Base-by-base conservation (phyloP, 2,329 filamentous ascomycete genomes). In the Aphanocladium album region DNA sequence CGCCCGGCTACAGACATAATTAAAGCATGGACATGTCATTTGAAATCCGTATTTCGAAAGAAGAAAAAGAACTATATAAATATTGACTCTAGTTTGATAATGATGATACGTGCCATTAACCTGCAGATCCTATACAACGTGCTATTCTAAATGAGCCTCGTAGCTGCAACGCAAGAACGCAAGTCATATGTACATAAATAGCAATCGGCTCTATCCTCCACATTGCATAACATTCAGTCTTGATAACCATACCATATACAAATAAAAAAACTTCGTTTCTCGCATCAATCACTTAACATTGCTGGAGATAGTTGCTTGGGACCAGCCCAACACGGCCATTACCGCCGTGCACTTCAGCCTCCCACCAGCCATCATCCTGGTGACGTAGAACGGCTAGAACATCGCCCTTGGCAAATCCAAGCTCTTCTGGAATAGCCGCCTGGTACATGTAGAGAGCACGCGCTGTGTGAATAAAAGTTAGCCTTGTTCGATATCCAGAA, bases 311-410 rank as follows among this genome's bases (percentile, higher is more conserved):
- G 71, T 89, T 89, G 73, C 86, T 88, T 65, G 86, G 86, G 65
- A 89, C 85, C 69, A 89, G 78, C 63, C 86, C 86, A 61, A 81
- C 72, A 54, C 76, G 80, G 54, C 82, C 85, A 64, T 80, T 83
- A 64, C 82, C 81, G 25, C 88, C 87, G 50, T 93, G 90, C 45
- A 97, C 85, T 74, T 97, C 93, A 14, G 96, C 96, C 77, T 99
- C 95, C 95, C 96, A 99, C 95, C 95, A 99, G 21, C 95, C 95
- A 71, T 99, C 95, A 72, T 99, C 95, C 76, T 99, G 95, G 69
- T 96, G 86, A 62, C 93, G 84, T 51, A 97, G 79, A 16, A 99
- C 87, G 2, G 93, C 91, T 16, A 99, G 80, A 62, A 93, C 86
- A 71, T 99, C 96, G 52, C 93, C 93, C 78, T 99, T 99, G 51